phyloP scores from a whole-genome alignment of 257 asterid genomes.

The Nicotiana undulata region DNA sequence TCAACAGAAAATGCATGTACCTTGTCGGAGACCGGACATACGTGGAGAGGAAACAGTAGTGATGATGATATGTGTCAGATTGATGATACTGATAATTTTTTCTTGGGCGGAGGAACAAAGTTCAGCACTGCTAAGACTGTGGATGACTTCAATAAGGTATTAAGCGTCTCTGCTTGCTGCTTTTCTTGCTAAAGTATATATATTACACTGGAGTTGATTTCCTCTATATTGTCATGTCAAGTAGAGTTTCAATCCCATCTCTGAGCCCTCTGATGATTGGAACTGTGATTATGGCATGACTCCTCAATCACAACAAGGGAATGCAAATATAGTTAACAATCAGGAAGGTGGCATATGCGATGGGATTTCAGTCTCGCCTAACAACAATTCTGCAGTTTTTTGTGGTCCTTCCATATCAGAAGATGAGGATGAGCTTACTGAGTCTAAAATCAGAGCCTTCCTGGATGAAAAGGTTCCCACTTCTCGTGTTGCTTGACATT shows the following conservation, averaged over 20 bases:
- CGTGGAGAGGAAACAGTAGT: conserved; percentile 4
- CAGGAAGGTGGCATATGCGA: neutral
- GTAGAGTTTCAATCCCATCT: conserved; percentile 30
- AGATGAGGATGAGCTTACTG: conserved; percentile 43
- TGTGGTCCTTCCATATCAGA: conserved; percentile 23
- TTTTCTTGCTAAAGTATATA: neutral
- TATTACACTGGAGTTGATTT: neutral
- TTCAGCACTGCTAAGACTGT: neutral
- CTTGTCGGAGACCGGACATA: conserved; percentile 8
- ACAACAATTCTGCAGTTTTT: conserved; percentile 9
- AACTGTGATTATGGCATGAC: conserved; percentile 4
- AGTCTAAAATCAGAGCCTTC: conserved; percentile 31
- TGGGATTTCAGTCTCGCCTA: conserved; percentile 10
- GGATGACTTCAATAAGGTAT: conserved; percentile 27
- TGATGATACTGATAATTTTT: conserved; percentile 19
- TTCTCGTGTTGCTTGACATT: neutral
- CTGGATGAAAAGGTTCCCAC: conserved; percentile 29
- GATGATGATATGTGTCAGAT: conserved; percentile 27
- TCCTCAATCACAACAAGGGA: conserved; percentile 6
- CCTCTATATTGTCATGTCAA: neutral
- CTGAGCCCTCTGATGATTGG: conserved; percentile 26
- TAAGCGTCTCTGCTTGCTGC: neutral
- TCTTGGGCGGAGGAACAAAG: conserved; percentile 7
- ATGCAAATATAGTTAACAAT: conserved; percentile 5
- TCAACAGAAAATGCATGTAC: conserved; percentile 15